Conservation (phyloP, 176 grass and related monocot genomes). For the Coix lacrymajobi region DNA sequence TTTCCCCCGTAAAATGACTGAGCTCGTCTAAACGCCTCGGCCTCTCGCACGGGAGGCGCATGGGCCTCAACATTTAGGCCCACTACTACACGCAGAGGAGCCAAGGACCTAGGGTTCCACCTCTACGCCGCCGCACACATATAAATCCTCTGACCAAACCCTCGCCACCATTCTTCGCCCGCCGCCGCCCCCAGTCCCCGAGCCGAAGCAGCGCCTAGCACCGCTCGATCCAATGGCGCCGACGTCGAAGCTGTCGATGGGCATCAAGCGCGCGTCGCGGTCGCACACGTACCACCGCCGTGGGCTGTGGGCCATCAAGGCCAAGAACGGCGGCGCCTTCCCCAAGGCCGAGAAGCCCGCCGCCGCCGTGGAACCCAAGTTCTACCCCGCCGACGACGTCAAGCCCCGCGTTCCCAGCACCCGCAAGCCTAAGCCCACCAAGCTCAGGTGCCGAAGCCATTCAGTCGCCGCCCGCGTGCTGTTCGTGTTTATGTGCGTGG, state of each 20-base stretch:
- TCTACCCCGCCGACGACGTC: slow-evolving; percentile 96
- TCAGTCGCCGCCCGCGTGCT: neutral
- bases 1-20: too few relatives aligned
- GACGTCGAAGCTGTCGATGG: slow-evolving; percentile 49
- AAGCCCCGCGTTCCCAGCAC: slow-evolving; percentile 55
- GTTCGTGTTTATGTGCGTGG: neutral
- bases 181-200: neutral
- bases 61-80: neutral
- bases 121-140: slow-evolving; percentile 5
- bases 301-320: slow-evolving; percentile 96
- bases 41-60: neutral
- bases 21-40: neutral
- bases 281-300: slow-evolving; percentile 88
- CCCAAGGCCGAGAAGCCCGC: slow-evolving; percentile 57
- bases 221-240: slow-evolving; percentile 31
- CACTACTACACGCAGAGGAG: neutral
- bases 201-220: neutral
- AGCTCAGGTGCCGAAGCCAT: slow-evolving; percentile 55
- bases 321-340: slow-evolving; percentile 83
- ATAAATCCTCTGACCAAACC: slow-evolving; percentile 23
- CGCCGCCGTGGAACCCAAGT: slow-evolving; percentile 46
- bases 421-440: slow-evolving; percentile 82
- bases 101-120: slow-evolving; percentile 42
- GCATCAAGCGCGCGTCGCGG: slow-evolving; percentile 74
- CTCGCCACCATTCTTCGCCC: neutral